Conservation (phyloP, 2,329 filamentous ascomycete species). For the Ophiobolus disseminans region DNA sequence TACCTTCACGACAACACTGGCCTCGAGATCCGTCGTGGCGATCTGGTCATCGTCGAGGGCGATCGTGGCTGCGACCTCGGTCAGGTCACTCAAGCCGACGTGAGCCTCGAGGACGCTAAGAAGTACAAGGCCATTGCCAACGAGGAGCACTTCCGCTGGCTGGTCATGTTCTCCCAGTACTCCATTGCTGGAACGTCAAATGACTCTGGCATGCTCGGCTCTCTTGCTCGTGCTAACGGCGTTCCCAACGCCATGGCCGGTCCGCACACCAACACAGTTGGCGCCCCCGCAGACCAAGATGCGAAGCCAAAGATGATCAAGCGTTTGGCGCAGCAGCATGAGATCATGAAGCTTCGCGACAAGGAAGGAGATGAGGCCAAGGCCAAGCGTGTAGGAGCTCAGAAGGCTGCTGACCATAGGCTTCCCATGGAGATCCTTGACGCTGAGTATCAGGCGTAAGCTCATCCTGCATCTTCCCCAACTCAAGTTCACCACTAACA, state of each 20-base stretch:
- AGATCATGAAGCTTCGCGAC: constrained; percentile 85
- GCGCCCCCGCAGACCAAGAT: constrained; percentile 59
- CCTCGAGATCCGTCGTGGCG: constrained; percentile 85
- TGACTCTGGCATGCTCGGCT: constrained; percentile 60
- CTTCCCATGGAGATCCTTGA: constrained; percentile 99
- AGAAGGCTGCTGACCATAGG: constrained; percentile 93
- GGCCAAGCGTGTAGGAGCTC: constrained; percentile 93
- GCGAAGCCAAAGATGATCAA: constrained; percentile 97
- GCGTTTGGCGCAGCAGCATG: constrained; percentile 87
- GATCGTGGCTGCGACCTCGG: constrained; percentile 96
- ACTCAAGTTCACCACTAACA: constrained; percentile 31
- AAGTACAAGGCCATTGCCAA: constrained; percentile 89
- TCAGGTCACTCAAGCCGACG: constrained; percentile 86
- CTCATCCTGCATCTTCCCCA: constrained; percentile 28
- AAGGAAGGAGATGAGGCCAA: constrained; percentile 98
- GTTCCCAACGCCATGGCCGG: constrained; percentile 37
- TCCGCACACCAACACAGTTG: constrained; percentile 64
- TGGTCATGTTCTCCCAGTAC: constrained; percentile 94
- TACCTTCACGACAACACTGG: constrained; percentile 97
- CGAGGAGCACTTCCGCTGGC: constrained; percentile 96
- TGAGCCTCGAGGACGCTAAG: constrained; percentile 86
- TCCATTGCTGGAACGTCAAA: constrained; percentile 42
- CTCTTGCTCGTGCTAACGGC: constrained; percentile 44
- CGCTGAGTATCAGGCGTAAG: constrained; percentile 97
- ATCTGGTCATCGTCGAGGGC: constrained; percentile 96